These are phyloP conservation scores for Lactifluus rugatus DNA, from an alignment of 768 basidiomycete species.

Conservation along the genomic window DNA sequence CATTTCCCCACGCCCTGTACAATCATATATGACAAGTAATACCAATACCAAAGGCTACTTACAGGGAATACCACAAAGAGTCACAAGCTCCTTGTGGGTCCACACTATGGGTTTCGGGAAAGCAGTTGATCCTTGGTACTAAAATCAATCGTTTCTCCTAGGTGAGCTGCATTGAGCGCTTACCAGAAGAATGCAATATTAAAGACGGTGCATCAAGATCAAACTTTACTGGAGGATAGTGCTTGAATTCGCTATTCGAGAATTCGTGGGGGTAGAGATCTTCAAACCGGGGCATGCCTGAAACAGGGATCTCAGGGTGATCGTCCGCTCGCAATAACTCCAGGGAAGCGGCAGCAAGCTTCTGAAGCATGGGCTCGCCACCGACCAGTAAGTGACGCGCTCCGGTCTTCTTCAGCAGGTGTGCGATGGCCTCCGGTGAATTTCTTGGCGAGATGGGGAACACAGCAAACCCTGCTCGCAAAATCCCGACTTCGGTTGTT, in stretches of 20 bases:
- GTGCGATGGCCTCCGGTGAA: conserved; percentile 32
- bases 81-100: conserved; percentile 14
- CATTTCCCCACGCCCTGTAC: conserved; percentile 19
- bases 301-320: not conserved
- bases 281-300: conserved; percentile 21
- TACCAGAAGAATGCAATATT: conserved; percentile 27
- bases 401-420: conserved; percentile 23
- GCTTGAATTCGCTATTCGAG: conserved; percentile 3
- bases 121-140: conserved; percentile 22
- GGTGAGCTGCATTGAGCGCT: not conserved
- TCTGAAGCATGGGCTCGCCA: conserved; percentile 18
- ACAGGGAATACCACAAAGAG: conserved; percentile 16
- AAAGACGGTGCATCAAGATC: conserved; percentile 19
- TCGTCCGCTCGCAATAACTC: conserved; percentile 7
- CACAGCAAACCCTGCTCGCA: conserved; percentile 32
- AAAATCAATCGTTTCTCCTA: not conserved
- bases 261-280: conserved; percentile 17
- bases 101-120: conserved; percentile 25
- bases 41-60: not conserved
- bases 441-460: conserved; percentile 35
- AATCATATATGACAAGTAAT: not conserved
- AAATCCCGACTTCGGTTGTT: conserved; percentile 27
- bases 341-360: conserved; percentile 11
- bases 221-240: conserved; percentile 12
- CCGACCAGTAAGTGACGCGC: conserved; percentile 25